Evolutionary conservation across 257 asterid genomes (phyloP).

Genomic region (Ocimum tenuiflorum): DNA sequence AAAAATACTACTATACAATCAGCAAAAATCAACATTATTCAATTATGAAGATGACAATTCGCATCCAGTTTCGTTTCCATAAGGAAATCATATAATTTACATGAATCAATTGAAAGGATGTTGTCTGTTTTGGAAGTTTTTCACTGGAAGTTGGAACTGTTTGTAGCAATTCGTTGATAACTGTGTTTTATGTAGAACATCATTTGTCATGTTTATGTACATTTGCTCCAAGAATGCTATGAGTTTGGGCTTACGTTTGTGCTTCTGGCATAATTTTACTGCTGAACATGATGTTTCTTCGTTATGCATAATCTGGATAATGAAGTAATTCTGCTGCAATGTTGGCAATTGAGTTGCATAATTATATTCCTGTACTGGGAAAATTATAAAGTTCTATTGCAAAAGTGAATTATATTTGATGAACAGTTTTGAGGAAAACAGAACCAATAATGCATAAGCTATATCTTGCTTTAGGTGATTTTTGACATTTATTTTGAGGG

Average conservation of each 20-base stretch:
- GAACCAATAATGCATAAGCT: slow-evolving; percentile 1
- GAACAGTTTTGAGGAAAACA: background rate
- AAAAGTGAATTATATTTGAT: background rate
- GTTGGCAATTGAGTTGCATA: background rate
- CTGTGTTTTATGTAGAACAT: background rate
- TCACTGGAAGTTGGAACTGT: background rate
- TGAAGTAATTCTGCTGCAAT: background rate
- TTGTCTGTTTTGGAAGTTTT: background rate
- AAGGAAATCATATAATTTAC: background rate
- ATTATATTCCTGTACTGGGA: too few relatives aligned
- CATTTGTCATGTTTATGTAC: background rate
- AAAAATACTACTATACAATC: background rate
- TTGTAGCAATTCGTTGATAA: background rate
- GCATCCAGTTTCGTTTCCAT: background rate
- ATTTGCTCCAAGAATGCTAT: background rate
- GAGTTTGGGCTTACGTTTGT: background rate
- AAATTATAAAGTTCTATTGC: background rate
- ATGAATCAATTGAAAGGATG: background rate
- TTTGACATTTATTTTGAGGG: background rate
- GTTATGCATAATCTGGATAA: background rate
- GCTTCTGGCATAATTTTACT: background rate
- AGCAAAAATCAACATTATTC: background rate
- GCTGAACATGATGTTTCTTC: background rate
- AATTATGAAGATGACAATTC: background rate
- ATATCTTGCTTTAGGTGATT: background rate